Evolutionary conservation across 257 asterid species (phyloP), one percentile per base, ranked within the genome.

Genomic region (Jacaranda mimosifolia): DNA sequence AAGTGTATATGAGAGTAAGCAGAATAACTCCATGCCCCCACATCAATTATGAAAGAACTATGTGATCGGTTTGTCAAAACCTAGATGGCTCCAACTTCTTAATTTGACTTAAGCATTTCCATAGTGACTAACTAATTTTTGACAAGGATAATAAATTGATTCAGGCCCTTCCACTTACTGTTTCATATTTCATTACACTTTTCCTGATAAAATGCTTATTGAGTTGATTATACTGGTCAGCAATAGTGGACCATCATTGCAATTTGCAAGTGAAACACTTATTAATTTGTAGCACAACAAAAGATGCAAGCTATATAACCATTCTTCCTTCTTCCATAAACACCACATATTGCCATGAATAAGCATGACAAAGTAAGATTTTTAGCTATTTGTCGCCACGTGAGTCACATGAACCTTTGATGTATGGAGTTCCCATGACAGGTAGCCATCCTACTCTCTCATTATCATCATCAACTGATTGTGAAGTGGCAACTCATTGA

Each of bases 21-120:
- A 55, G 19, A 18, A 35, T 6, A 42, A 17, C 19, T 42, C 46
- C 68, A 36, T 55, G 18, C 8, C 35, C 35, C 80, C 32, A 40
- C 17, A 21, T 39, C 60, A 3, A 57, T 18, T 18, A 66, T 14
- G 7, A 15, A 36, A 51, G 52, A 18, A 48, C 72, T 15, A 13
- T 36, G 65, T 63, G 21, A 39, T 55, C 39, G 65, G 51, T 74
- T 60, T 17, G 56, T 52, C 73, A 45, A 36, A 58, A 45, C 46
- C 57, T 62, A 48, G 51, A 51, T 26, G 9, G 9, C 53, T 51
- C 55, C 19, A 74, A 55, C 38, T 35, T 36, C 51, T 63, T 59
- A 62, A 19, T 43, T 46, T 14, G 40, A 26, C 79, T 17, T 46
- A 13, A 21, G 39, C 68, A 26, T 74, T 49, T 63, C 7, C 3